A percentile compares a stretch with the other conserved stretches of the same genome.
phyloP scores from a whole-genome alignment of 352 stramenopile species.

The Phytophthora kernoviae region DNA sequence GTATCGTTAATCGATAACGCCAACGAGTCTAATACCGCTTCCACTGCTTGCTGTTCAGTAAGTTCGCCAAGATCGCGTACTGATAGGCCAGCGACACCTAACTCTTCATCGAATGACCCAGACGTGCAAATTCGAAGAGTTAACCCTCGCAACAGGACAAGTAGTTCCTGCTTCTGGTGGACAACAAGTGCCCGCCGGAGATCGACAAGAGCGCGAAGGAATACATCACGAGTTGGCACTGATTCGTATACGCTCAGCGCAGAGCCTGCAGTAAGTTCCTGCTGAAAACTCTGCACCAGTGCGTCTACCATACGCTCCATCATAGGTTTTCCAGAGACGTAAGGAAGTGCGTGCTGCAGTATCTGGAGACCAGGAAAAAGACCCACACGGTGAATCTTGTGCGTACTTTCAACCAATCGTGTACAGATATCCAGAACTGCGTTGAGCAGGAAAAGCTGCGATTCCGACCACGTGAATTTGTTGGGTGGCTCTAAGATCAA shows the following conservation, averaged over 20 bases:
- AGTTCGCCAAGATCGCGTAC: slow-evolving; percentile 62
- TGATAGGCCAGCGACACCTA: slow-evolving; percentile 52
- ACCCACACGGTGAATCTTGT: slow-evolving; percentile 76
- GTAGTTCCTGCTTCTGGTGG: slow-evolving; percentile 44
- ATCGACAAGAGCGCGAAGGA: slow-evolving; percentile 75
- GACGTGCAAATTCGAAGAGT: slow-evolving; percentile 76
- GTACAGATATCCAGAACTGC: slow-evolving; percentile 76
- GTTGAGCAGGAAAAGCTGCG: slow-evolving; percentile 74
- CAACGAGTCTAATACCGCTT: slow-evolving; percentile 60
- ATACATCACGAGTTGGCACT: slow-evolving; percentile 72
- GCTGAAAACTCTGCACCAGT: slow-evolving; percentile 73
- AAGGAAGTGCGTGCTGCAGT: slow-evolving; percentile 60
- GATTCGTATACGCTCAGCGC: slow-evolving; percentile 71
- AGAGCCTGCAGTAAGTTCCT: slow-evolving; percentile 74
- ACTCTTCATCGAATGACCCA: slow-evolving; percentile 73
- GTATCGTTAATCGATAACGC: slow-evolving; percentile 70
- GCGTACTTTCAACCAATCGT: slow-evolving; percentile 75
- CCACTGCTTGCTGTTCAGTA: slow-evolving; percentile 59
- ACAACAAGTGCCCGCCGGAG: slow-evolving; percentile 67
- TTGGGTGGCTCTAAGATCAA: slow-evolving; percentile 1
- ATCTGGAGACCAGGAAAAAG: slow-evolving; percentile 74
- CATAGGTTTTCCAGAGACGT: slow-evolving; percentile 37
- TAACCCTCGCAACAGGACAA: slow-evolving; percentile 53
- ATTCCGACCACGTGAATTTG: slow-evolving; percentile 57
- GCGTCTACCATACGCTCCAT: slow-evolving; percentile 63